These are phyloP conservation scores for Bauhinia variegata DNA, from an alignment of 306 rosid species.

Conservation along the genomic window DNA sequence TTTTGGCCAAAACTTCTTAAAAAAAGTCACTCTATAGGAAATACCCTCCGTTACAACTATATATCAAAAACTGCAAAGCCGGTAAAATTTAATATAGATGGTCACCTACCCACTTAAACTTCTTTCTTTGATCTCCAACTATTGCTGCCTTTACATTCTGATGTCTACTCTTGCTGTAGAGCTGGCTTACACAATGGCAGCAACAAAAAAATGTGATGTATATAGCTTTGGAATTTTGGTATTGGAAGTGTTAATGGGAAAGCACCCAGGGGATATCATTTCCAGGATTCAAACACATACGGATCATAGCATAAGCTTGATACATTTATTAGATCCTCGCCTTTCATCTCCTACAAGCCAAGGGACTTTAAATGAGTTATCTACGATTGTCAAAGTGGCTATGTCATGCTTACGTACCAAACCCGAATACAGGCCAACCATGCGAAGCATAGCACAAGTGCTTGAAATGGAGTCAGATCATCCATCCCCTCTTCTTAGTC, in stretches of 20 bases:
- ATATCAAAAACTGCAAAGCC: too few species aligned
- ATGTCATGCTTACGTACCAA: slow-evolving; percentile 33
- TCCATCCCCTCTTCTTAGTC: too few species aligned
- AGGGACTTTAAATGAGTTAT: slow-evolving; percentile 24
- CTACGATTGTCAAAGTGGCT: slow-evolving; percentile 16
- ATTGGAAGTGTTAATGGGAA: slow-evolving; percentile 38
- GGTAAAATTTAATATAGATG: too few species aligned
- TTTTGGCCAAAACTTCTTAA: too few species aligned
- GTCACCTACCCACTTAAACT: too few species aligned
- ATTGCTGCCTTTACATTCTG: too few species aligned
- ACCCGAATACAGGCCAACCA: slow-evolving; percentile 43
- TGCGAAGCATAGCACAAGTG: slow-evolving; percentile 31
- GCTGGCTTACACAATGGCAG: slow-evolving; percentile 43
- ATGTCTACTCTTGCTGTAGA: slow-evolving; percentile 18
- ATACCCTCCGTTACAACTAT: too few species aligned
- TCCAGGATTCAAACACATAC: slow-evolving; percentile 31
- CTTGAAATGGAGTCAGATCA: slow-evolving; percentile 22
- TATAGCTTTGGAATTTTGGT: slow-evolving; percentile 45
- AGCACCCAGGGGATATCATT: slow-evolving; percentile 46
- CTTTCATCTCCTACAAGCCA: slow-evolving; percentile 14
- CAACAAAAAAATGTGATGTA: slow-evolving; percentile 46
- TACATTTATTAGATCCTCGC: slow-evolving; percentile 38
- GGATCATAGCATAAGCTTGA: slow-evolving; percentile 20
- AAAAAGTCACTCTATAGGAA: too few species aligned
- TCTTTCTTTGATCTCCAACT: too few species aligned